Evolutionary conservation across 2,329 filamentous ascomycete species (phyloP).

Genomic region (Aspergillus brunneoviolaceus): DNA sequence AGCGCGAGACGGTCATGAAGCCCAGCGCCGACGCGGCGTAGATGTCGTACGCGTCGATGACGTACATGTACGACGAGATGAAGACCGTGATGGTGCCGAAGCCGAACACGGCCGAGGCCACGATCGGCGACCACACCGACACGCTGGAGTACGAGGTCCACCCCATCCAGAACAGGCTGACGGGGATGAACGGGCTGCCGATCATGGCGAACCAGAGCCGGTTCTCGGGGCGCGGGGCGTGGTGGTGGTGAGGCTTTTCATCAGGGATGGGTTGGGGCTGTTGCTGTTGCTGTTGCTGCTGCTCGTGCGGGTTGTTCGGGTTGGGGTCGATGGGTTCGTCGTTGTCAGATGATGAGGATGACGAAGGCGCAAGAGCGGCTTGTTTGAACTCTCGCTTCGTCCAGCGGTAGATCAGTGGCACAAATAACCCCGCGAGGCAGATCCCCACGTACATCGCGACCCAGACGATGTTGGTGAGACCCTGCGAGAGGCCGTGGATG

Average conservation of each 20-base stretch:
- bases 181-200: slow-evolving; percentile 51
- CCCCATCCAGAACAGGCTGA: slow-evolving; percentile 60
- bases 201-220: slow-evolving; percentile 57
- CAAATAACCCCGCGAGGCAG: slow-evolving; percentile 36
- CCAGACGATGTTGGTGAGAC: slow-evolving; percentile 53
- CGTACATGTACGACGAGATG: slow-evolving; percentile 56
- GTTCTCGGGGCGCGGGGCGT: slow-evolving; percentile 49
- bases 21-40: slow-evolving; percentile 53
- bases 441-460: slow-evolving; percentile 50
- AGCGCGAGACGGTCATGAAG: slow-evolving; percentile 45
- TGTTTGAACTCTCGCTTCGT: slow-evolving; percentile 46
- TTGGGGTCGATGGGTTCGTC: neutral
- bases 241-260: neutral
- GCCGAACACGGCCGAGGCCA: slow-evolving; percentile 54
- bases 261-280: neutral
- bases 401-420: slow-evolving; percentile 49
- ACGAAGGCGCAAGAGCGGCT: slow-evolving; percentile 26
- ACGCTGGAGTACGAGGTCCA: slow-evolving; percentile 50
- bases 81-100: slow-evolving; percentile 53
- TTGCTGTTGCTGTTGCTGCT: neutral
- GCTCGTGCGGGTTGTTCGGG: neutral
- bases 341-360: neutral
- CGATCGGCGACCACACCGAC: slow-evolving; percentile 53
- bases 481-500: slow-evolving; percentile 49
- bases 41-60: slow-evolving; percentile 58